phyloP scores from a whole-genome alignment of 176 grass and related monocot genomes.

The Puya raimondii region DNA sequence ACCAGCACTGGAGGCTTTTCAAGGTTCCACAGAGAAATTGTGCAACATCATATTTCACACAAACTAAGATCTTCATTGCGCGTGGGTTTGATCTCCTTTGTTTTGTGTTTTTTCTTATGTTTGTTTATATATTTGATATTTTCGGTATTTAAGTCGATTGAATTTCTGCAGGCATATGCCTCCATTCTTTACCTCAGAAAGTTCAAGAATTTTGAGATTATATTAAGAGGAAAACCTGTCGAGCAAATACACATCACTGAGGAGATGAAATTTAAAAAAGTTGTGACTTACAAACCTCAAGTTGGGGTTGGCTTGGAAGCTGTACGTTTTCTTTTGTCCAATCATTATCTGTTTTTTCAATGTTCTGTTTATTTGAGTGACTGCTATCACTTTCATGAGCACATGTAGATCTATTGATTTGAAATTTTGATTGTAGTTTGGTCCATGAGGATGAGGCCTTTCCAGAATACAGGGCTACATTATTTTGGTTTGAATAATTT shows the following conservation, averaged over 20 bases:
- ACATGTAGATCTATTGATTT: background rate
- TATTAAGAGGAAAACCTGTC: constrained; percentile 78
- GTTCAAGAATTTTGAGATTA: constrained; percentile 77
- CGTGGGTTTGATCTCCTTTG: constrained; percentile 34
- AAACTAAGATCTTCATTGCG: constrained; percentile 84
- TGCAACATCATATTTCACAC: constrained; percentile 75
- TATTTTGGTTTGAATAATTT: background rate
- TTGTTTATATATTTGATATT: constrained; percentile 17
- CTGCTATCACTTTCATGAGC: background rate
- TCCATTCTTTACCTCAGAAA: constrained; percentile 89
- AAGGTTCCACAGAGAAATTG: constrained; percentile 70
- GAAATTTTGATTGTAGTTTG: constrained; percentile 2
- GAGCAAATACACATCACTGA: constrained; percentile 59
- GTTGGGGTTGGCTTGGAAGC: constrained; percentile 48
- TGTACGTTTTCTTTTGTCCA: constrained; percentile 29
- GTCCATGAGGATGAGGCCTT: background rate
- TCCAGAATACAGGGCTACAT: background rate
- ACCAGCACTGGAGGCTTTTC: constrained; percentile 36
- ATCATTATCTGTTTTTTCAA: constrained; percentile 2
- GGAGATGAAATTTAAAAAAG: constrained; percentile 90
- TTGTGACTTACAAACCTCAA: constrained; percentile 86
- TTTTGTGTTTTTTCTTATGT: constrained; percentile 12
- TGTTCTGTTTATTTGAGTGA: constrained; percentile 11
- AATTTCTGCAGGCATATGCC: constrained; percentile 62
- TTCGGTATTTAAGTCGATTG: constrained; percentile 20